Base-by-base conservation (phyloP, 2,329 filamentous ascomycete genomes). In the Aspergillus amoenus region DNA sequence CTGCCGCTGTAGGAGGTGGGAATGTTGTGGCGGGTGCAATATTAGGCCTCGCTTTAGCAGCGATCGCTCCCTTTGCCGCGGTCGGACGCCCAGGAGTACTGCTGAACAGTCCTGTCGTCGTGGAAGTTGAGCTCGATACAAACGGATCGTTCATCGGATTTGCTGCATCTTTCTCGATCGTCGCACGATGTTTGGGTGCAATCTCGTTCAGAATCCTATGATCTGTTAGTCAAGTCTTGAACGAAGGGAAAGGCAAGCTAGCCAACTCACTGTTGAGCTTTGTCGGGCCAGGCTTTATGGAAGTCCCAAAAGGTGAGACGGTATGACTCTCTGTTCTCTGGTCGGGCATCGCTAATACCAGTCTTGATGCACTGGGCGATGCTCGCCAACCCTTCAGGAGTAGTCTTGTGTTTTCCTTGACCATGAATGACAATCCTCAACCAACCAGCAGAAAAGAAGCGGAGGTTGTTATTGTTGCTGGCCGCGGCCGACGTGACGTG, bases 391-490 rank as follows among this genome's bases (percentile, higher is more conserved):
- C 92, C 91, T 42, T 97, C 93, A 58, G 97, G 81, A 41, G 91
- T 87, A 61, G 79, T 84, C 76, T 92, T 96, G 75, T 96, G 90
- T 18, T 64, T 82, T 1, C 84, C 78, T 70, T 95, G 90, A 66
- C 91, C 90, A 64, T 83, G 87, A 40, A 99, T 77, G 18, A 97
- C 74, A 1, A 88, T 95, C 73, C 88, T 90, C 30, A 97, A 77
- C 94, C 94, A 99, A 7, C 84, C 87, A 2, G 89, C 82, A 2
- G 88, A 88, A 73, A 88, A 96, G 1, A 85, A 84, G 60, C 94
- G 86, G 15, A 93, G 88, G 68, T 94, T 89, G 2, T 93, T 88
- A 69, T 97, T 97, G 97, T 78, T 99, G 93, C 71, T 95, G 89
- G 61, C n/a, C 8, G 85, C 89, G 22, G 93, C 93, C 53, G 79